Evolutionary conservation across 192 early-diverging fungal genomes (phyloP), one percentile per base, ranked within the genome.

Genomic region (Phycomyces blakesleeanus): DNA sequence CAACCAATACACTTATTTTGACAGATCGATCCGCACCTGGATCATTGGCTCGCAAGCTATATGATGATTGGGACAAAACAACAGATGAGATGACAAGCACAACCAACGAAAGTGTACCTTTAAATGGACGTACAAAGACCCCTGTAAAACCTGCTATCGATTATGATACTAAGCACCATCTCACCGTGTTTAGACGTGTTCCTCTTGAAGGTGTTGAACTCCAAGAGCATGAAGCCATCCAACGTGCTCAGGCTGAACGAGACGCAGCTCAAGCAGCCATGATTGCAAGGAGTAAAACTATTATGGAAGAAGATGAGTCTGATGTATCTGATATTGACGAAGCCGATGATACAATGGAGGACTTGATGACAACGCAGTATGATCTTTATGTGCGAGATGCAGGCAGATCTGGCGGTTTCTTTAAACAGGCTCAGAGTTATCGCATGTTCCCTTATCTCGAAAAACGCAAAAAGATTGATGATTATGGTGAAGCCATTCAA

Each of bases 371-470:
- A 10, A 78, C 39, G 0, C 86, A 88, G 51, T 91, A 80, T 60
- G 96, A 98, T 71, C 80, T 96, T 27, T 91, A 94, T 62, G 84
- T 96, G 56, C 85, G 87, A 63, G 94, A 94, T 49, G 81, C 83
- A 3, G 83, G 78, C 12, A 81, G 83, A 44, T 85, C 82, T 34
- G 86, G 87, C 34, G 87, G 85, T 0, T 85, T 90, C 60, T 89
- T 92, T 67, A 85, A 89, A 53, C 88, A 93, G 64, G 79, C 81
- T 18, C 91, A 88, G 71, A 93, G 85, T 75, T 87, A 82, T 74
- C 87, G 82, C 57, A 89, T 85, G 95, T 99, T 93, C 67, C 97
- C 97, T 0, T 90, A 86, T 56, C 73, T 80, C 10, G 96, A 97
- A 58, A 79, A 82, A 50, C 80, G 87, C 58, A 89, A 89, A 51